Conservation (phyloP, 306 rosid species). For the Inga laurina region DNA sequence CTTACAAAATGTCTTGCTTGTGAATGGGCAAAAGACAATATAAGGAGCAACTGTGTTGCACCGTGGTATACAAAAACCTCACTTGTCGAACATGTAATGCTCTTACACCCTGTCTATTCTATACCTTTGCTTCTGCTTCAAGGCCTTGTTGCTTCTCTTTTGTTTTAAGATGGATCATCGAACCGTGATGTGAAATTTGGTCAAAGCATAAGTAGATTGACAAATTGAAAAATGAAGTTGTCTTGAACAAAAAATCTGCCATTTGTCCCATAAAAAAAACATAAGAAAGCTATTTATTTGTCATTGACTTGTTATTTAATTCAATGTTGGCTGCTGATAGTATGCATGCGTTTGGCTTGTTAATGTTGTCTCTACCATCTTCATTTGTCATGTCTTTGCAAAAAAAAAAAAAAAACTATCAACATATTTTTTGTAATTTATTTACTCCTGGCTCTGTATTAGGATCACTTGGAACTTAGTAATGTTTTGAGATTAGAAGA, state of each 20-base stretch:
- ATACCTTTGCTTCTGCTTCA: slow-evolving; percentile 1
- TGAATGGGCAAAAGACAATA: slow-evolving; percentile 94
- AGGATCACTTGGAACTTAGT: slow-evolving; percentile 14
- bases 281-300: neutral
- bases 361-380: neutral
- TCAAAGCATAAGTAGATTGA: neutral
- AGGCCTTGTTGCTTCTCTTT: neutral
- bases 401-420: slow-evolving; percentile 5
- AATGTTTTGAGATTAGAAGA: neutral
- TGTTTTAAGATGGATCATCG: neutral
- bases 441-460: neutral
- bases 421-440: neutral
- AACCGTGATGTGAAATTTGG: slow-evolving; percentile 11
- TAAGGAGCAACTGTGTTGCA: slow-evolving; percentile 80
- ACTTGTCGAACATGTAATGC: slow-evolving; percentile 61
- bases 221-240: neutral
- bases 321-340: neutral
- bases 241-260: neutral
- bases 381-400: neutral
- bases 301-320: neutral
- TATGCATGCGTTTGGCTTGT: slow-evolving; percentile 21
- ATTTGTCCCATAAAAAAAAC: neutral
- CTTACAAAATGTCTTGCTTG: slow-evolving; percentile 82
- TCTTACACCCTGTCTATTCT: slow-evolving; percentile 28
- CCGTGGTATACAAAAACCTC: slow-evolving; percentile 87